Base-by-base conservation (phyloP, 2,329 filamentous ascomycete genomes). In the Alternaria arbusti region DNA sequence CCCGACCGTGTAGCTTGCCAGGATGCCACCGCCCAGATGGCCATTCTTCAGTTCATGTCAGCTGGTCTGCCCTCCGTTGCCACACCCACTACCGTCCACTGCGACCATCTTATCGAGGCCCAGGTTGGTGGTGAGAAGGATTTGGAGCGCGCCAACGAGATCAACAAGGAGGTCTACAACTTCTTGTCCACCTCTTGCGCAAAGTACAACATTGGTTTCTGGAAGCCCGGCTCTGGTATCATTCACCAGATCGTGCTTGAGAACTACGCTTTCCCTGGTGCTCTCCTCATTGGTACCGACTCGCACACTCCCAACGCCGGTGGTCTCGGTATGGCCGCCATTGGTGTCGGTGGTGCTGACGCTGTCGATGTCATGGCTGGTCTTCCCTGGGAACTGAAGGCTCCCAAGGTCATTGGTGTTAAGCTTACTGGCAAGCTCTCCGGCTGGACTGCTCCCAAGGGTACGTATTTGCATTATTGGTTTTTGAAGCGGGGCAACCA, bases 131-230 rank as follows among this genome's bases (percentile, higher is more conserved):
- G 94, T 75, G 89, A 87, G 70, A 96, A 97, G 89, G 96, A 99
- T 91, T 86, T 98, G 82, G 91, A 89, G 66, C 90, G 95, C 78
- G 96, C 96, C 76, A 86, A 95, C 78, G 88, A 90, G 74, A 97
- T 97, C 86, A 98, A 98, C 90, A 97, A 96, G 88, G 95, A 98
- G 84, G 96, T 99, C 74, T 99, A 98, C 85, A 92, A 98, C 84
- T 99, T 99, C 88, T 86, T 99, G 80, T 89, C 94, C 66, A 90
- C 90, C 68, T 92, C 95, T 71, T 98, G 95, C 82, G 94, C 94
- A 79, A 99, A 98, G 87, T 99, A 98, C 88, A 95, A 98, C 88
- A 98, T 98, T 82, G 96, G 96, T 86, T 98, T 98, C 91, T 99
- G 96, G 96, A 93, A 89, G 83, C 96, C 96, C 70, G 96, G 96